phyloP scores from a whole-genome alignment of 768 basidiomycete genomes.

The Tricholoma furcatifolium region DNA sequence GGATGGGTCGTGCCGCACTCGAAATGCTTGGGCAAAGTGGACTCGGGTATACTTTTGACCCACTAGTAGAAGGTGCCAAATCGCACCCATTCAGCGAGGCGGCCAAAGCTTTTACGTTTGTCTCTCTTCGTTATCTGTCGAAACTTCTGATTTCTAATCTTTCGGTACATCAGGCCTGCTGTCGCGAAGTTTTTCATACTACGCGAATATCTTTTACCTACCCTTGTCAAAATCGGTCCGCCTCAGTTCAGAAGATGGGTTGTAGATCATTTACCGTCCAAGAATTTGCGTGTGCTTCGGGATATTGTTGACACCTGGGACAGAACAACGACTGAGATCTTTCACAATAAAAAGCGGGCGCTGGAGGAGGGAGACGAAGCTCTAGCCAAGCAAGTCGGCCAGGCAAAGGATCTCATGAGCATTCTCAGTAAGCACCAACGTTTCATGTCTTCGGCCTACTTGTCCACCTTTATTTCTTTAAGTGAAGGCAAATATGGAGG shows the following conservation, averaged over 20 bases:
- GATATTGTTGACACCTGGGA: slow-evolving; percentile 17
- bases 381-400: slow-evolving; percentile 4
- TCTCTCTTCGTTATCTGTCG: neutral
- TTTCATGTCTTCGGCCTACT: neutral
- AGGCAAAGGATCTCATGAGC: slow-evolving; percentile 18
- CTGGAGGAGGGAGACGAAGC: slow-evolving; percentile 16
- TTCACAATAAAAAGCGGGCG: slow-evolving; percentile 14
- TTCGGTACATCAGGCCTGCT: slow-evolving; percentile 7
- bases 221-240: slow-evolving; percentile 15
- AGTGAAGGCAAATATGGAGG: slow-evolving; percentile 16
- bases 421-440: slow-evolving; percentile 12
- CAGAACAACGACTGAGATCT: slow-evolving; percentile 13
- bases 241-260: slow-evolving; percentile 16
- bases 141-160: neutral
- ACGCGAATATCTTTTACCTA: slow-evolving; percentile 14
- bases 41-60: slow-evolving; percentile 18
- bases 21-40: slow-evolving; percentile 21
- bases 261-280: slow-evolving; percentile 11
- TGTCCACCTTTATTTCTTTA: neutral
- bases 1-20: slow-evolving; percentile 19
- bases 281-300: slow-evolving; percentile 7
- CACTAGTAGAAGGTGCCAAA: slow-evolving; percentile 10
- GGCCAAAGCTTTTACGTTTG: slow-evolving; percentile 8
- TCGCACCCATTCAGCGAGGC: slow-evolving; percentile 17
- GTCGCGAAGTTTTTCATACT: neutral